Evolutionary conservation across 2,329 filamentous ascomycete species (phyloP), one percentile per base, ranked within the genome.

Genomic region (Plenodomus tracheiphilus): DNA sequence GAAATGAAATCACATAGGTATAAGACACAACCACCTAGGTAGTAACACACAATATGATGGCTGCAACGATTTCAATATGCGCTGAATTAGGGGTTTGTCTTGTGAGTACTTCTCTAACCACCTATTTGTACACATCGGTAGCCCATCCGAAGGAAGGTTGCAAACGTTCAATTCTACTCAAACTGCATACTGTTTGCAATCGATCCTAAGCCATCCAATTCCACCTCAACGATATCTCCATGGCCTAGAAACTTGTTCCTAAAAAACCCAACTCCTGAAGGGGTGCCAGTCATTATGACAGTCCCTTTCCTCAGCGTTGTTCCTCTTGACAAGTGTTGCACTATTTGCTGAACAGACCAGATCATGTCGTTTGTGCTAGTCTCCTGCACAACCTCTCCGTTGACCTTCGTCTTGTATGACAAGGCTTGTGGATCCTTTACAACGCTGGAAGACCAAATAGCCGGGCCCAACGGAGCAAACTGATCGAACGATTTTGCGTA

Each of bases 401-500:
- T 79, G 39, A 79, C 59, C 36, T 66, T 73, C 1, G 75, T 79
- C 22, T 43, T 53, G 22, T 25, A 25, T 10, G 22, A 25, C 22
- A 25, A 25, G 10, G 22, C 22, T 25, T 25, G 22, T 25, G 22
- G 22, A 25, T 25, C 22, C 22, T 25, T 25, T 10, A 25, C 22
- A 5, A 25, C 22, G 22, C 10, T 25, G 5, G 22, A 25, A 6
- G 22, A 25, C 22, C 22, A 25, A 10, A 25, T 25, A 25, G 22
- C 22, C 22, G 79, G 79, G 0, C 80, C 80, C 1, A 82, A 39
- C 0, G 80, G 80, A 0, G 77, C 77, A 52, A 69, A 81, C 0
- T 70, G 77, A 49, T 83, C 79, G 40, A 82, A 82, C 0, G 77
- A 43, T 54, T 82, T 81, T 2, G 72, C 75, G 52, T 80, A 82